Evolutionary conservation across 345 rosid genomes (phyloP), one percentile per base, ranked within the genome.

Genomic region (Acer saccharum): DNA sequence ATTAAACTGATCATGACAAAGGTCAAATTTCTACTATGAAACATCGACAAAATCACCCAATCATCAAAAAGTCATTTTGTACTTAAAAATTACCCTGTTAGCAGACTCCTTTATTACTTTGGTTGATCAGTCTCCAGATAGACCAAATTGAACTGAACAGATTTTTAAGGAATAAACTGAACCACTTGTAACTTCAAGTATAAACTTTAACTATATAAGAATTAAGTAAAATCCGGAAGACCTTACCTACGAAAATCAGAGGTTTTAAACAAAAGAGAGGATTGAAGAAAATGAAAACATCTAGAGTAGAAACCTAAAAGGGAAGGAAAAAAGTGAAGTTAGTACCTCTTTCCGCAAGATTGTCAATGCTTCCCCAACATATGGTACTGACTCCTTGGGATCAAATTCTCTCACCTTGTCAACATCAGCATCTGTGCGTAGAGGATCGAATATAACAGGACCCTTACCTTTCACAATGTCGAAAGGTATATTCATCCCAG

Each of bases 401-500:
- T 85, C 67, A 73, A 94, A 97, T 79, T 94, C 97, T 83, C 90
- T 85, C 69, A 93, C 99, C 89, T 83, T 82, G 84, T 84, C 87
- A 61, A 94, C 98, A 68, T 92, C 94, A n/a, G 83, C 83, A 75
- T 92, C 86, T 55, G 92, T 85, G 21, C 82, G 83, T n/a, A 93
- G 82, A 32, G 99, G 98, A 71, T 91, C 79, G 63, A 92, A 93
- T 80, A 96, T 94, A 69, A 94, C 83, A 35, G 94, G 99, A 83
- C 99, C 98, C 85, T 92, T 96, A 9, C 98, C 98, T 86, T 94
- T 93, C 77, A 93, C 90, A 84, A 96, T 94, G 82, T 96, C 98
- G 64, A 96, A 96, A 70, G 98, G 99, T 87, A 96, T 91, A 85
- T 96, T 96, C 99, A 96, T 96, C 82, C 99, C 98, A 65, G 99